Conservation (phyloP, 495 filamentous ascomycete genomes). For the Cairneyella variabilis region DNA sequence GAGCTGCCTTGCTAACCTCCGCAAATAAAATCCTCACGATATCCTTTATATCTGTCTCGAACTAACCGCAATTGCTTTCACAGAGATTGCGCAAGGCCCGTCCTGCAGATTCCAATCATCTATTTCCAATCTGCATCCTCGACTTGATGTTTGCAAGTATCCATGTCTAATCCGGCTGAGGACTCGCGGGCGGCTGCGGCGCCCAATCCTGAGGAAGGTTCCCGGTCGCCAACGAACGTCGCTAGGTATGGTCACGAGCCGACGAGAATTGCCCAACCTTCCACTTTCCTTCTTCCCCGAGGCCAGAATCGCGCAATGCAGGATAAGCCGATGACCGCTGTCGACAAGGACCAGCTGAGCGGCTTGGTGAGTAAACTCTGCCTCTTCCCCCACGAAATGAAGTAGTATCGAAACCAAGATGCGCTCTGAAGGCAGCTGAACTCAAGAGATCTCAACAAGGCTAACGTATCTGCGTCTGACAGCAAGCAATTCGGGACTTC, state of each 20-base stretch:
- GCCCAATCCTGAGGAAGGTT: conserved; percentile 19
- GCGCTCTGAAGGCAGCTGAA: not conserved
- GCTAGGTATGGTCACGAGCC: conserved; percentile 43
- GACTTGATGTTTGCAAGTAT: too few relatives aligned
- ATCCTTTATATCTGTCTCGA: too few relatives aligned
- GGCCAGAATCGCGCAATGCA: conserved; percentile 32
- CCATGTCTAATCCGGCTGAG: conserved; percentile 28
- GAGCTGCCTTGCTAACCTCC: not conserved
- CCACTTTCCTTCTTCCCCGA: conserved; percentile 76
- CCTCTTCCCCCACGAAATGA: too few relatives aligned
- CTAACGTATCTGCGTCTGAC: conserved; percentile 21
- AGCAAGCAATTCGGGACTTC: conserved; percentile 93
- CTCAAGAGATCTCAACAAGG: conserved; percentile 18
- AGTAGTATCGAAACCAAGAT: too few relatives aligned
- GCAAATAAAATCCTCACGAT: too few relatives aligned
- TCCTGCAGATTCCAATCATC: too few relatives aligned
- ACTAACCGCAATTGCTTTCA: too few relatives aligned
- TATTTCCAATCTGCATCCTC: too few relatives aligned
- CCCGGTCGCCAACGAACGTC: conserved; percentile 17
- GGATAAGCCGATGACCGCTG: conserved; percentile 58
- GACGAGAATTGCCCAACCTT: conserved; percentile 66
- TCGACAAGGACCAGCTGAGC: conserved; percentile 89
- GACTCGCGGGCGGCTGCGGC: conserved; percentile 19
- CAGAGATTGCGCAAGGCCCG: too few relatives aligned
- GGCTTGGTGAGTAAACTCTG: conserved; percentile 61